Evolutionary conservation across 768 basidiomycete genomes (phyloP), one percentile per base, ranked within the genome.

Genomic region (Leccinum ochraceum): DNA sequence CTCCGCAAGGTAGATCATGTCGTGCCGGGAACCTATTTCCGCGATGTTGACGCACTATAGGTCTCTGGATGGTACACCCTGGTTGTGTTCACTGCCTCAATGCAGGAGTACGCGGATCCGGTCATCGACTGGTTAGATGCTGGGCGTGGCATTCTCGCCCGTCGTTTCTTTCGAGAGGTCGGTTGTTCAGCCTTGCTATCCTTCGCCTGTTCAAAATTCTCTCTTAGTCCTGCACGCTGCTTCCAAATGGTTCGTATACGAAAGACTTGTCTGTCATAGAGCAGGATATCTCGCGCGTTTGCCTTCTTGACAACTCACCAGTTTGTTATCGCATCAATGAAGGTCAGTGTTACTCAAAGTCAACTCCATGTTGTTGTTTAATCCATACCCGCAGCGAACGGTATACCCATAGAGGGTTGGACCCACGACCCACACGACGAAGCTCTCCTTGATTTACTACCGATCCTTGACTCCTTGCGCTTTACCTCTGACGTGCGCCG

Each of bases 71-170:
- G 97, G 97, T 99, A 99, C 77, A 98, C 95, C 1, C 84, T 99
- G 61, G 95, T 99, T 56, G 94, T 99, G 64, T 99, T 96, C 77
- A 99, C 97, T 34, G 97, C 97, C 7, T 98, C 96, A 9, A 94
- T 99, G 92, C 91, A 95, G 70, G 97, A 99, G 76, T 99, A 99
- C 74, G 97, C 97, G 62, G 97, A 99, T 79, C 97, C 97, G 0
- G 95, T 99, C 30, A 99, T 99, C 66, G 97, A 99, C 76, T 99
- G 97, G 97, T 79, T 99, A 57, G 97, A 99, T 71, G 94, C 89
- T 57, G 94, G 95, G 4, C 85, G 94, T 50, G 95, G 95, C 17
- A 92, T 98, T 60, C 84, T 99, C 37, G 85, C 82, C 2, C 89
- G 91, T 63, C 86, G 95, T 37, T 80, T 97, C 63, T 99, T 98